A percentile compares a stretch with the other conserved stretches of the same genome.
These are phyloP conservation scores for Prototheca wickerhamii DNA, from an alignment of 163 green algal species.

Conservation along the genomic window DNA sequence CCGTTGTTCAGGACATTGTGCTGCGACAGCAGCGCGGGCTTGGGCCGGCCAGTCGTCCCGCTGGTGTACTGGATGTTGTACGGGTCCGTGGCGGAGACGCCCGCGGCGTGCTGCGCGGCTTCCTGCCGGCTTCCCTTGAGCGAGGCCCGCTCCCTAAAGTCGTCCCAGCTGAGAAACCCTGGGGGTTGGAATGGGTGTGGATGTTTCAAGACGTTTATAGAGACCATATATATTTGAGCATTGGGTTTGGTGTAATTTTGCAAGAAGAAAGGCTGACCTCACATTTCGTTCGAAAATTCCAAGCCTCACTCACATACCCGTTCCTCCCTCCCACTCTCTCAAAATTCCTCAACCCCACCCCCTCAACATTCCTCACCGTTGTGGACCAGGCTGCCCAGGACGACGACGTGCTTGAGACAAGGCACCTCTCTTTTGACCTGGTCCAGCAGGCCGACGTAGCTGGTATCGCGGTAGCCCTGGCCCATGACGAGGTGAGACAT, in stretches of 20 bases:
- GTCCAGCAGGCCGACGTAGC: neutral
- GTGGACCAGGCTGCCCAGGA: neutral
- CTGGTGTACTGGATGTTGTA: slow-evolving; percentile 23
- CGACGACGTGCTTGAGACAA: neutral
- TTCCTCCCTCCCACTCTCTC: too few relatives aligned
- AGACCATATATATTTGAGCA: neutral
- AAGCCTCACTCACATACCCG: too few relatives aligned
- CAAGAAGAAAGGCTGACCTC: too few relatives aligned
- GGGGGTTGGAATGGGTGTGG: neutral
- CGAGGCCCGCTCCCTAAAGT: slow-evolving; percentile 1
- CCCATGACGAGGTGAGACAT: neutral
- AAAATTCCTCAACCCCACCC: too few relatives aligned
- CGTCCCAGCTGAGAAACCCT: neutral
- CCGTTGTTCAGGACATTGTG: slow-evolving; percentile 32
- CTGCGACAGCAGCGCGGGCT: slow-evolving; percentile 24
- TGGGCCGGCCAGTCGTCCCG: slow-evolving; percentile 26
- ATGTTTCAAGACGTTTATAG: neutral
- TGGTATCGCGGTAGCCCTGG: neutral
- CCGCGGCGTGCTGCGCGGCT: neutral
- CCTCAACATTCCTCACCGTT: too few relatives aligned
- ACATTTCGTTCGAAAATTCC: too few relatives aligned
- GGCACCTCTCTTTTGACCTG: neutral
- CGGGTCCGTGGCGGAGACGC: neutral
- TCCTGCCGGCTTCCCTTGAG: neutral
- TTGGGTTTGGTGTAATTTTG: neutral